Base-by-base conservation (phyloP, 2,329 filamentous ascomycete genomes). In the Penicillium corylophilum region DNA sequence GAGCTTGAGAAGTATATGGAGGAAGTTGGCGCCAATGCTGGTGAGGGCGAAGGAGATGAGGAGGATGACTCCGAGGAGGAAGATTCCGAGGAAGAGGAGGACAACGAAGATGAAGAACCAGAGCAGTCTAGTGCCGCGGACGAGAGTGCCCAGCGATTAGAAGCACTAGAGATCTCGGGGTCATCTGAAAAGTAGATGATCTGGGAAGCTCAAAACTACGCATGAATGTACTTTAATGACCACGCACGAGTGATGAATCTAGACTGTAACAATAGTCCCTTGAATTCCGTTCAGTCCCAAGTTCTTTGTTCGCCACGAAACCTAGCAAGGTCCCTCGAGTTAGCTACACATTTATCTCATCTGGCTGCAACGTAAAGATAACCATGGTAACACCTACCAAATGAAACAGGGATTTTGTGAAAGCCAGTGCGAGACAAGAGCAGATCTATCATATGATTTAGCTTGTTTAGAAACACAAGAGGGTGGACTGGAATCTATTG, bases 1-100 rank as follows among this genome's bases (percentile, higher is more conserved):
- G 94, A 99, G 62, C 76, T 99, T 15, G 94, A 96, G 67, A 82
- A 84, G 9, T 96, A 95, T 59, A 94, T 99, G 75, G 87, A 91
- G 67, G 82, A 85, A 46, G 79, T 86, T 41, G 83, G 82, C 8
- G 78, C 81, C 12, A 81, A 84, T 55, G 77, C 79, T 2, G 78
- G 81, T 61, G 76, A 78, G 18, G 68, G 67, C 28, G 66, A 67
- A 5, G 68, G 67, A 3, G 73, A 76, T 42, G 66, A 66, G 5
- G 74, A 73, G 2, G 69, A 68, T 2, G 70, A 71, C 9, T 60
- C 58, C 5, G 74, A 74, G 2, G 72, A 67, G 22, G 63, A 66
- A 12, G 20, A 40, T 7, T 36, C 39, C n/a, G 59, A 64, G n/a
- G 65, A 63, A 7, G 61, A 60, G 9, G 54, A 64, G 10, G 52